A percentile compares a stretch with the other conserved stretches of the same genome.
Conservation (phyloP, 495 filamentous ascomycete species). For the Tetracladium setigerum region DNA sequence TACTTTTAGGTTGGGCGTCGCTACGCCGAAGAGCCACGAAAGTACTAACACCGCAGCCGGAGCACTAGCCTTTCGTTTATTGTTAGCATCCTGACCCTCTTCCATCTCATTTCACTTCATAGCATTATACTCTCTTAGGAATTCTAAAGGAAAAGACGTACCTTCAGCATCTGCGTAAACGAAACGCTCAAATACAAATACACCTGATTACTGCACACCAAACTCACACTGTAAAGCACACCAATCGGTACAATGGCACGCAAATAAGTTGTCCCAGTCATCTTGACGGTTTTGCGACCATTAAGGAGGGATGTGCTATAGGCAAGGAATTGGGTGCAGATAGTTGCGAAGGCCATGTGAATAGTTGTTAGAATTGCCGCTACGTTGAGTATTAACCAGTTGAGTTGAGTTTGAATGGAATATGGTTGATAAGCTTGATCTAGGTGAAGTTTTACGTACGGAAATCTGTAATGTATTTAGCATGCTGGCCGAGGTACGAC, state of each 20-base stretch:
- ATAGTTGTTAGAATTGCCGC: slow-evolving; percentile 59
- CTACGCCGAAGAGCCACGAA: slow-evolving; percentile 57
- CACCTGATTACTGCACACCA: slow-evolving; percentile 66
- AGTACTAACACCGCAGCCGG: slow-evolving; percentile 61
- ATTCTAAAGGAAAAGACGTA: slow-evolving; percentile 18
- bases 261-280: slow-evolving; percentile 60
- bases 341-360: slow-evolving; percentile 67
- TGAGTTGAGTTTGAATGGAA: slow-evolving; percentile 12
- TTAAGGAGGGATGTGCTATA: slow-evolving; percentile 61
- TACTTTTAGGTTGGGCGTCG: slow-evolving; percentile 48
- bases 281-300: slow-evolving; percentile 57
- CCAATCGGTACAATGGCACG: slow-evolving; percentile 71
- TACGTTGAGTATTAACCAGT: slow-evolving; percentile 14
- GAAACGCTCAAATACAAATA: slow-evolving; percentile 71
- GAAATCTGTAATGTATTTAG: slow-evolving; percentile 5
- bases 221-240: slow-evolving; percentile 59
- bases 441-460: slow-evolving; percentile 8
- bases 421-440: not conserved
- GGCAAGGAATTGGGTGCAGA: slow-evolving; percentile 66
- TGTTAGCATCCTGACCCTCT: not conserved
- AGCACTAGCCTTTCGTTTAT: slow-evolving; percentile 40
- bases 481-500: not conserved
- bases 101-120: too few species aligned
- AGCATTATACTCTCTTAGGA: too few species aligned
- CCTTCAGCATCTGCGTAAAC: slow-evolving; percentile 83